Conservation (phyloP, 768 basidiomycete species). For the Gyrodon lividus region DNA sequence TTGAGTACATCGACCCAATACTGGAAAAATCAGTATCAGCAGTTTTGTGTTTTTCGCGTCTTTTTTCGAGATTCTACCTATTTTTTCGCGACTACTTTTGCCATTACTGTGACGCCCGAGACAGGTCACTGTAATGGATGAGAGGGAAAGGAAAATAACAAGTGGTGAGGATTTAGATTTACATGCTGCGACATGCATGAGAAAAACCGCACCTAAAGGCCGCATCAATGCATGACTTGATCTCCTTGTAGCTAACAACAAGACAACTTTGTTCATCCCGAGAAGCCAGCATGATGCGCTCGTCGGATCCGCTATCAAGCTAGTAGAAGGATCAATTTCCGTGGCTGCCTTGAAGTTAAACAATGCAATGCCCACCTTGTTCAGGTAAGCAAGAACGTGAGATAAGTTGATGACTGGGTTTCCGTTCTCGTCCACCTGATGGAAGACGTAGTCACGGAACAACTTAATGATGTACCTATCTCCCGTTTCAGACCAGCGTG, state of each 20-base stretch:
- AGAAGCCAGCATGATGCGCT: constrained; percentile 91
- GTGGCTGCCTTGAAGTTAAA: neutral
- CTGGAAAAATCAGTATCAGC: neutral
- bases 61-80: constrained; percentile 71
- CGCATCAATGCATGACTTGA: constrained; percentile 80
- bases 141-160: neutral
- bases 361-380: constrained; percentile 63
- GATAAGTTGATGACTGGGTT: constrained; percentile 87
- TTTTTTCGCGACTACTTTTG: constrained; percentile 39
- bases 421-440: constrained; percentile 90
- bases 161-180: neutral
- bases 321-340: constrained; percentile 28
- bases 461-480: constrained; percentile 98
- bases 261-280: constrained; percentile 96
- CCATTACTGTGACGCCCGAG: constrained; percentile 23
- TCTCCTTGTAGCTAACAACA: constrained; percentile 89
- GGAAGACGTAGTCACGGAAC: constrained; percentile 97
- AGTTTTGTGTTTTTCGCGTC: constrained; percentile 50
- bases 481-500: constrained; percentile 97
- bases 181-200: neutral
- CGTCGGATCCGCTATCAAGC: constrained; percentile 93
- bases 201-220: constrained; percentile 69
- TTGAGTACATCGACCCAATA: neutral
- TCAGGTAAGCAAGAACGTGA: constrained; percentile 89
- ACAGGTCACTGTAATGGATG: constrained; percentile 44